These are phyloP conservation scores for Kurtzmaniella fragi DNA, from an alignment of 805 yeast species.

Conservation along the genomic window DNA sequence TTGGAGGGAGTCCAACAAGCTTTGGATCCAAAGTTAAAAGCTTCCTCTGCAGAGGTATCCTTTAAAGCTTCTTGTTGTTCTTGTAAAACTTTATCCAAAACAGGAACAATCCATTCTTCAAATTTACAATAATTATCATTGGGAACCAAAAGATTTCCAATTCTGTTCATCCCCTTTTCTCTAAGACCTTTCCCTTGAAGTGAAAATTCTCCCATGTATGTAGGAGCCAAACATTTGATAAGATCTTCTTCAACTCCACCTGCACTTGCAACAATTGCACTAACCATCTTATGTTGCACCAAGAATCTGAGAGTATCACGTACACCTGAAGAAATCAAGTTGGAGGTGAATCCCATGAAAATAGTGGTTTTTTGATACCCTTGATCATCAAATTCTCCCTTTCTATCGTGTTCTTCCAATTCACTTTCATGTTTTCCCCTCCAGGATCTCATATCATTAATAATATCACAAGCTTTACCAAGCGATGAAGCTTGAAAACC, in stretches of 20 bases:
- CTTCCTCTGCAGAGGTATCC: slow-evolving; percentile 38
- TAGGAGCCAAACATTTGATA: slow-evolving; percentile 94
- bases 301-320: slow-evolving; percentile 85
- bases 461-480: slow-evolving; percentile 86
- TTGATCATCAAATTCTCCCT: slow-evolving; percentile 71
- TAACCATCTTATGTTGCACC: slow-evolving; percentile 91
- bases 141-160: slow-evolving; percentile 94
- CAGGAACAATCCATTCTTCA: slow-evolving; percentile 98
- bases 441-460: slow-evolving; percentile 90
- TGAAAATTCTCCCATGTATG: slow-evolving; percentile 87
- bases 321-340: slow-evolving; percentile 89
- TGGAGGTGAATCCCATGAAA: slow-evolving; percentile 94
- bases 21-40: slow-evolving; percentile 57
- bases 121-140: slow-evolving; percentile 96
- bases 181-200: slow-evolving; percentile 78
- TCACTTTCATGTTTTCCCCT: slow-evolving; percentile 73
- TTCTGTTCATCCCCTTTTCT: slow-evolving; percentile 95
- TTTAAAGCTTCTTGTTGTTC: slow-evolving; percentile 74
- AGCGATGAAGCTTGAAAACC: slow-evolving; percentile 94
- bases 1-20: slow-evolving; percentile 93
- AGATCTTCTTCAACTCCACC: slow-evolving; percentile 98
- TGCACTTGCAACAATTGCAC: slow-evolving; percentile 94
- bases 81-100: slow-evolving; percentile 77
- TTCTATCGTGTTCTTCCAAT: slow-evolving; percentile 58
- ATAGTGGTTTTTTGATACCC: slow-evolving; percentile 85